Conservation (phyloP, 1,284 basidiomycete species). For the Meira nashicola region DNA sequence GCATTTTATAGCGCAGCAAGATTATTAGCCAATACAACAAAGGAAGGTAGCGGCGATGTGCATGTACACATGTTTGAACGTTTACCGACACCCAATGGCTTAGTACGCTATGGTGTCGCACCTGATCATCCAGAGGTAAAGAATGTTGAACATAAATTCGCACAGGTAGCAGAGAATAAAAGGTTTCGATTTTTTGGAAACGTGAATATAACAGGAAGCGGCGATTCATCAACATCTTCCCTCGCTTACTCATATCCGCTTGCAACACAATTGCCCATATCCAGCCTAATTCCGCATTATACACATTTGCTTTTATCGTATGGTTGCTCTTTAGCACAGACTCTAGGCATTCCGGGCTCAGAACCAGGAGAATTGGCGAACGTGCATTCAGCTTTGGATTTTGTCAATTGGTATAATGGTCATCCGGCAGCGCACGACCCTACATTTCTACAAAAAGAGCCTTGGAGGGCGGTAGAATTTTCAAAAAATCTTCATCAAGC, state of each 20-base stretch:
- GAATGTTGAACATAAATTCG: slow-evolving; percentile 97
- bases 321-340: slow-evolving; percentile 65
- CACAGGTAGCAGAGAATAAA: slow-evolving; percentile 55
- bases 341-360: slow-evolving; percentile 56
- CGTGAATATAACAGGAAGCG: slow-evolving; percentile 63
- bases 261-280: slow-evolving; percentile 61
- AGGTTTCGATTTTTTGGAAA: slow-evolving; percentile 72
- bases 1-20: slow-evolving; percentile 79
- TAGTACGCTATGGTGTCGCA: slow-evolving; percentile 93
- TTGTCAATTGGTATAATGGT: slow-evolving; percentile 97
- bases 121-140: slow-evolving; percentile 99
- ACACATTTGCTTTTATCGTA: slow-evolving; percentile 76
- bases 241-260: slow-evolving; percentile 55
- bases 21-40: slow-evolving; percentile 25
- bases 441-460: slow-evolving; percentile 60
- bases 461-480: slow-evolving; percentile 13
- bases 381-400: slow-evolving; percentile 72
- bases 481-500: slow-evolving; percentile 58
- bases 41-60: slow-evolving; percentile 7
- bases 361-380: slow-evolving; percentile 55
- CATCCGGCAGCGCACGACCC: slow-evolving; percentile 64
- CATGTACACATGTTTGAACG: slow-evolving; percentile 83
- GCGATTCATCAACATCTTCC: slow-evolving; percentile 14
- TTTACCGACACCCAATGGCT: slow-evolving; percentile 87
- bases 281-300: slow-evolving; percentile 64